Base-by-base conservation (phyloP, 2,329 filamentous ascomycete species). In the Talaromyces albobiverticillius region DNA sequence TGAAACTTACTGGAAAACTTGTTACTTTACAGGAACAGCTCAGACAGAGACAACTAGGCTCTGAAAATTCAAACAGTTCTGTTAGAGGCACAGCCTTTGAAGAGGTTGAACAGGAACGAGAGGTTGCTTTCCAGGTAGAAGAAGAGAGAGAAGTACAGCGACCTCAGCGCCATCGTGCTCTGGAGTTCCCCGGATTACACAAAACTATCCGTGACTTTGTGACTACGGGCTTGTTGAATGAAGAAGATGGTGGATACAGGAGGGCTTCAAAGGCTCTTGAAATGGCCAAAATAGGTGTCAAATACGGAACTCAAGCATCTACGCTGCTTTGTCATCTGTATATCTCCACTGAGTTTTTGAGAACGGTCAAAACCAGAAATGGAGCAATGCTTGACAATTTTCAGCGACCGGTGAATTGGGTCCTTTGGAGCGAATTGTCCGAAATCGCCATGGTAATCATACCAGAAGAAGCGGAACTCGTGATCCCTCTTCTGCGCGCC, bases 381-480 rank as follows among this genome's bases (percentile, higher is more conserved):
- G 55, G 61, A n/a, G 58, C 4, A 14, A 42, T 78, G 58, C 67
- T 71, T 51, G 75, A 79, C 47, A 68, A 75, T 25, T 78, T 26
- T 25, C 53, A 71, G 60, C 74, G 78, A 1, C 67, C 79, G 0
- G 80, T 86, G 0, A 79, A 84, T 23, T 89, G 83, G 84, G 62
- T 89, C 2, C 65, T 88, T 0, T 58, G 46, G 50, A 53, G 56
- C 11, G 22, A 38, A 16, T 18, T 20, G 2, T 53, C 49, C 14
- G n/a, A 48, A 11, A 26, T 72, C 0, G 85, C 78, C 0, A 57
- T 89, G 0, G 64, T 88, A 2, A 62, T 88, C 1, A 82, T 81
- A 25, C 81, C 84, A 0, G 85, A 88, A 59, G 86, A 89, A 63
- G 83, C 79, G 0, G 82, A 88, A 53, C 43, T 61, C 0, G 58